A percentile compares a stretch with the other conserved stretches of the same genome.
phyloP scores from a whole-genome alignment of 805 yeast genomes.

The Candida coleopterorum region DNA sequence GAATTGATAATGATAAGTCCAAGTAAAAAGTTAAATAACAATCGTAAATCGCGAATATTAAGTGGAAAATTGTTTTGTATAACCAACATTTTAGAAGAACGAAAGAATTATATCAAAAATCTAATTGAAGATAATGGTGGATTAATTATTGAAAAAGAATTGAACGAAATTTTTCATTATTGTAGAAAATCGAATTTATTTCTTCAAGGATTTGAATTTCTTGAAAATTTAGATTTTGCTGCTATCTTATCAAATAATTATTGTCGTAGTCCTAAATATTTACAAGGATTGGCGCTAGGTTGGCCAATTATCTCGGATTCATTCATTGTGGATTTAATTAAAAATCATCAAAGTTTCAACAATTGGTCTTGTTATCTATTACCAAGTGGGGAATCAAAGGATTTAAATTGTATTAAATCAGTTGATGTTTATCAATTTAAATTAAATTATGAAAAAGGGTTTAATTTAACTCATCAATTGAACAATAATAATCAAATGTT shows the following conservation, averaged over 20 bases:
- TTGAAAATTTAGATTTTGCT: conserved; percentile 42
- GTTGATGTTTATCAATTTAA: conserved; percentile 44
- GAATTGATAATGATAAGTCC: conserved; percentile 4
- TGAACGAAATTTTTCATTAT: conserved; percentile 18
- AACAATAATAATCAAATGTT: conserved; percentile 35
- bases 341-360: conserved; percentile 15
- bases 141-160: conserved; percentile 29
- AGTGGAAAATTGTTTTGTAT: conserved; percentile 28
- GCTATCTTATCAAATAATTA: conserved; percentile 59
- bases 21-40: background rate
- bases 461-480: conserved; percentile 36
- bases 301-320: conserved; percentile 76
- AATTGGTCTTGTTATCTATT: conserved; percentile 54
- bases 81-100: conserved; percentile 31
- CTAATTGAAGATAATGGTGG: conserved; percentile 42
- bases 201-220: conserved; percentile 6
- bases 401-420: conserved; percentile 42
- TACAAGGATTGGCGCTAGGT: conserved; percentile 73
- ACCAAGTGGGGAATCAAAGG: conserved; percentile 66
- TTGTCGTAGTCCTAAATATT: conserved; percentile 66
- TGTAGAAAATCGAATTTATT: conserved; percentile 5
- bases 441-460: conserved; percentile 27
- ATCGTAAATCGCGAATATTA: conserved; percentile 11
- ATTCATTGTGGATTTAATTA: conserved; percentile 50
- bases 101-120: conserved; percentile 27